Evolutionary conservation across 2,329 filamentous ascomycete genomes (phyloP).

Genomic region (Xylaria sp.): DNA sequence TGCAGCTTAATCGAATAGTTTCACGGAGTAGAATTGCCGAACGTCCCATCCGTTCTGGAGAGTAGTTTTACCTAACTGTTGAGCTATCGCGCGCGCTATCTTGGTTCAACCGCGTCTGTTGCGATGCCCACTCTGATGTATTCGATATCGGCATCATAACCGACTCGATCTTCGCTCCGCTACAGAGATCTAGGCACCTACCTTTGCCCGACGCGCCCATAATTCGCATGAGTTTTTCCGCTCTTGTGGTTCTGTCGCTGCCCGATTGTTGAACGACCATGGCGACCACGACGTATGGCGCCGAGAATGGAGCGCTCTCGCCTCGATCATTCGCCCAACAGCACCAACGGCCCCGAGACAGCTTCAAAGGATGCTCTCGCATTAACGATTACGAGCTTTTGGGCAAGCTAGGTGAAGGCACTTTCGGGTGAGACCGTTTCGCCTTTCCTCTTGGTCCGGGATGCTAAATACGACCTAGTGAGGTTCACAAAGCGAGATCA

Average conservation of each 20-base stretch:
- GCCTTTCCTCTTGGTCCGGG: conserved; percentile 38
- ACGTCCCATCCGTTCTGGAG: neutral
- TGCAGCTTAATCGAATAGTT: neutral
- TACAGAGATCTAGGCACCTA: neutral
- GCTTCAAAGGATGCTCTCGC: conserved; percentile 85
- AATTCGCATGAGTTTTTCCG: neutral
- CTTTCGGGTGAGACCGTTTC: conserved; percentile 77
- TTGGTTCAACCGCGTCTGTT: conserved; percentile 14
- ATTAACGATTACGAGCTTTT: conserved; percentile 83
- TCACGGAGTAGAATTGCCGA: neutral
- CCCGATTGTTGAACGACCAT: conserved; percentile 19
- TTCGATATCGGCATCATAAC: conserved; percentile 21
- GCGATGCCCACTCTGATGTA: conserved; percentile 24
- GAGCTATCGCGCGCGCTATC: conserved; percentile 4
- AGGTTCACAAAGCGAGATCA: conserved; percentile 90
- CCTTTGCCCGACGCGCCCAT: neutral
- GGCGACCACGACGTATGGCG: conserved; percentile 35
- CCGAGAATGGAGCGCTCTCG: conserved; percentile 55
- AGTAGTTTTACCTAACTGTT: conserved; percentile 3
- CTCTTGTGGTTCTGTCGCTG: neutral
- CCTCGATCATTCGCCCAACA: conserved; percentile 68
- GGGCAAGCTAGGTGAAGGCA: conserved; percentile 91
- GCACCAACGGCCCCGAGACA: conserved; percentile 65
- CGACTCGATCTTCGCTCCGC: conserved; percentile 5
- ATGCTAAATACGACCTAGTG: conserved; percentile 58